These are phyloP conservation scores for Rhytidiadelphus loreus DNA, from an alignment of 225 moss, liverwort and hornwort species.

Conservation along the genomic window DNA sequence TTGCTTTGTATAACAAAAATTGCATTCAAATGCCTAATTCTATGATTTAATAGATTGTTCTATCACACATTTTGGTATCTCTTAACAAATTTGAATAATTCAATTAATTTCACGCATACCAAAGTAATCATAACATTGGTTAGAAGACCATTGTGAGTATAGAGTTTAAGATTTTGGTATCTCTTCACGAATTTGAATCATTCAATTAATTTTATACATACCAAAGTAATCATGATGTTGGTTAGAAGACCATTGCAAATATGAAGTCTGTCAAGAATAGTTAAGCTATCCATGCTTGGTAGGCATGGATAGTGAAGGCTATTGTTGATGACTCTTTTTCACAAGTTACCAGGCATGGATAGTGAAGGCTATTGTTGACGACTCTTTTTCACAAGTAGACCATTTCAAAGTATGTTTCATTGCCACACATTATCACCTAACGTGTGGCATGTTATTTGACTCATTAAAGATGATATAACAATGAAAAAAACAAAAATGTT, in stretches of 20 bases:
- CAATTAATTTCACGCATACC: not conserved
- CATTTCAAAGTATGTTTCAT: not conserved
- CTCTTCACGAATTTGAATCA: not conserved
- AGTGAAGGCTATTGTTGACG: not conserved
- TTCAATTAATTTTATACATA: not conserved
- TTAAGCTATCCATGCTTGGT: not conserved
- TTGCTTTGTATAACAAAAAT: not conserved
- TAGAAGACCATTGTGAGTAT: not conserved
- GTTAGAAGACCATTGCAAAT: not conserved
- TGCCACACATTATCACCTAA: not conserved
- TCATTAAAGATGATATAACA: not conserved
- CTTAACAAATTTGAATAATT: not conserved
- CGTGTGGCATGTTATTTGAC: not conserved
- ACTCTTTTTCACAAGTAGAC: rapidly evolving
- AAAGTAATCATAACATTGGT: not conserved
- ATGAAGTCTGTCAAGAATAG: not conserved
- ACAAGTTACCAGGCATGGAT: too few species aligned
- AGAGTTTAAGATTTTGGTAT: not conserved
- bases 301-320: not conserved
- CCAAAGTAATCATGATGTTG: not conserved
- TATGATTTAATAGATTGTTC: not conserved
- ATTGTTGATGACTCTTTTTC: not conserved
- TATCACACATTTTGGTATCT: not conserved
- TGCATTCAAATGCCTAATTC: not conserved
- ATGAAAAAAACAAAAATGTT: not conserved